These are phyloP conservation scores for Gnetum montanum DNA, from an alignment of 75 land plant genomes.

Conservation along the genomic window DNA sequence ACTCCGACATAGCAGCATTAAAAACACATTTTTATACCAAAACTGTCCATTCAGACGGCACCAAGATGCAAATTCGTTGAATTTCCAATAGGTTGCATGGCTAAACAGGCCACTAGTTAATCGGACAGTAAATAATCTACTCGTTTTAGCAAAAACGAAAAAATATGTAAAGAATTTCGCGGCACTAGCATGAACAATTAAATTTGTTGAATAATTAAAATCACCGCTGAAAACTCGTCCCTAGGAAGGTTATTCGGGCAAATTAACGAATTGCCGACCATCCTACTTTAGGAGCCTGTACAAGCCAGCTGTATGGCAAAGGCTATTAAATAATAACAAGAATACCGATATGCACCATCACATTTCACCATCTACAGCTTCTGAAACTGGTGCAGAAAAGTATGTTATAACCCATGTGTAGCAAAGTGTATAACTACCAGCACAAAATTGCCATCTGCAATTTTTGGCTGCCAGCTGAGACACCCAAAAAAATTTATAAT, in stretches of 20 bases:
- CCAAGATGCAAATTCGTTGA: too few species aligned
- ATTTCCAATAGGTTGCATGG: too few species aligned
- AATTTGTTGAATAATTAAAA: slow-evolving; percentile 2
- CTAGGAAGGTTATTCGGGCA: slow-evolving; percentile 1
- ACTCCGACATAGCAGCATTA: too few species aligned
- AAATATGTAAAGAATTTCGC: too few species aligned
- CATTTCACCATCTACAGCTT: neutral
- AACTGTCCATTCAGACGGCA: too few species aligned
- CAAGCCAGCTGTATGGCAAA: slow-evolving; percentile 8
- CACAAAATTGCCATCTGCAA: slow-evolving; percentile 11
- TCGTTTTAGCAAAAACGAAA: too few species aligned
- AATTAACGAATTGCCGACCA: slow-evolving; percentile 7
- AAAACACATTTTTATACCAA: too few species aligned
- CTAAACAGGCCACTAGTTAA: too few species aligned
- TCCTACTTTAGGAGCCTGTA: neutral
- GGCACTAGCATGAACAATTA: too few species aligned
- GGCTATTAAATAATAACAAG: slow-evolving; percentile 1
- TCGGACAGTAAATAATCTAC: too few species aligned
- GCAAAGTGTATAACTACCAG: neutral
- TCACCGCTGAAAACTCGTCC: too few species aligned
- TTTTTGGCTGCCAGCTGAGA: slow-evolving; percentile 2
- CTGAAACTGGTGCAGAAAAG: slow-evolving; percentile 7
- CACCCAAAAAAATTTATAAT: slow-evolving; percentile 3
- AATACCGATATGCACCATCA: slow-evolving; percentile 1
- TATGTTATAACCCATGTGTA: neutral